These are phyloP conservation scores for Phaeophleospora eucalypticola DNA, from an alignment of 2,329 filamentous ascomycete genomes.

Conservation along the genomic window DNA sequence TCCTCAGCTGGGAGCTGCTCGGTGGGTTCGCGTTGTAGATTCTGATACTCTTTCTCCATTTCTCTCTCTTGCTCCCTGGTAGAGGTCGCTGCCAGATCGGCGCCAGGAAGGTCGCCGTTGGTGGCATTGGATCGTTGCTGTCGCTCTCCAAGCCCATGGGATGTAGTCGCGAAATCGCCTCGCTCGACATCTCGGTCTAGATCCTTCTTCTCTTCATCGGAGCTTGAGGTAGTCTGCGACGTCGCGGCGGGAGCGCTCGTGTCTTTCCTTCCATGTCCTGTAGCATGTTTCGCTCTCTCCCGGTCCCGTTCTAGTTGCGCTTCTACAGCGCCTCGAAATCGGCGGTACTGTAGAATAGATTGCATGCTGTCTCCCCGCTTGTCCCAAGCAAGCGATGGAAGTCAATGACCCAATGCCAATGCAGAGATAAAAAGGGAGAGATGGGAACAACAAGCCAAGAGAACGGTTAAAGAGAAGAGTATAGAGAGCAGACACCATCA, in stretches of 20 bases:
- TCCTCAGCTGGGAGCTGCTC: conserved; percentile 18
- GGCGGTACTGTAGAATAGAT: conserved; percentile 24
- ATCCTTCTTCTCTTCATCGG: conserved; percentile 21
- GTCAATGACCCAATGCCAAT: no score
- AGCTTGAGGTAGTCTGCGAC: conserved; percentile 12
- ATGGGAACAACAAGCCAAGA: no score
- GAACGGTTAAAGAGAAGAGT: no score
- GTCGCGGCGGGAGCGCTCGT: conserved; percentile 5
- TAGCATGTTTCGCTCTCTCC: conserved; percentile 11
- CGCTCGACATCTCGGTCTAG: conserved; percentile 18
- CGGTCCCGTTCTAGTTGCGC: conserved; percentile 25
- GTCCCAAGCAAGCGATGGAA: not conserved
- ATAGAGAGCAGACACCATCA: no score
- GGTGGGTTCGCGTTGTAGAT: conserved; percentile 7
- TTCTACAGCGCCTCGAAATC: conserved; percentile 22
- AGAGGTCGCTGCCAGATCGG: conserved; percentile 1
- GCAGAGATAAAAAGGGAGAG: not conserved
- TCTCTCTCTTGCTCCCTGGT: conserved; percentile 6
- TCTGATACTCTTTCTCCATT: conserved; percentile 8
- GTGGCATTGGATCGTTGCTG: no score
- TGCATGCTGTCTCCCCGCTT: conserved; percentile 13
- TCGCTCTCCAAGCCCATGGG: not conserved
- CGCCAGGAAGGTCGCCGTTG: not conserved
- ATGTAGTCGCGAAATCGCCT: conserved; percentile 7
- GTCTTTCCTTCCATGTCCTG: conserved; percentile 1